phyloP scores from a whole-genome alignment of 495 filamentous ascomycete species.

The Lasiosphaeriaceae sp. region DNA sequence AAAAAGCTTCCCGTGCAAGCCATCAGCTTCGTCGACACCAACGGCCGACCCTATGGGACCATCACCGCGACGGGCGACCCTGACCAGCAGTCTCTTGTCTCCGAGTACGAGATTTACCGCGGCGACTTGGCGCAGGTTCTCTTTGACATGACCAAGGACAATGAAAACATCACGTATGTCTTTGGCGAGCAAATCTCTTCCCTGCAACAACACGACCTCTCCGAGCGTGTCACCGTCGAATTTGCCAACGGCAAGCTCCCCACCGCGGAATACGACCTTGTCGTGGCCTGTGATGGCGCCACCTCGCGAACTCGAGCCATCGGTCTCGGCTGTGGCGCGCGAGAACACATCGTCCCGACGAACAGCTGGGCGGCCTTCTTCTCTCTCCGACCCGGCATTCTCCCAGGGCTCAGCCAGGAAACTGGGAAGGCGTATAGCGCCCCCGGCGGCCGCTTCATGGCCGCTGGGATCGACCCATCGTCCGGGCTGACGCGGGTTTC shows the following conservation, averaged over 20 bases:
- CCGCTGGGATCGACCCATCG: conserved; percentile 27
- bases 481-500: conserved; percentile 26
- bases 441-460: conserved; percentile 33
- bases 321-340: conserved; percentile 36
- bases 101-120: conserved; percentile 20
- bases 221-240: conserved; percentile 20
- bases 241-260: conserved; percentile 21
- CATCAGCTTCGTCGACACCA: conserved; percentile 16
- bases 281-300: conserved; percentile 47
- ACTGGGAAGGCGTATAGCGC: conserved; percentile 34
- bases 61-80: conserved; percentile 22
- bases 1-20: conserved; percentile 23
- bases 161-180: conserved; percentile 21
- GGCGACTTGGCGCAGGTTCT: conserved; percentile 23
- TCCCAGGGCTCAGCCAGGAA: conserved; percentile 27
- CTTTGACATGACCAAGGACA: conserved; percentile 21
- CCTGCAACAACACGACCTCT: conserved; percentile 21
- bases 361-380: conserved; percentile 43
- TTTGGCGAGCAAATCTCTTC: conserved; percentile 20
- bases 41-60: conserved; percentile 17
- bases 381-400: conserved; percentile 34
- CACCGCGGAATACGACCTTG: conserved; percentile 41
- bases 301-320: conserved; percentile 46
- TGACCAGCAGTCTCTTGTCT: conserved; percentile 17
- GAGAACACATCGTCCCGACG: conserved; percentile 32